Base-by-base conservation (phyloP, 164 flowering plant genomes). In the Vitis amurensis region DNA sequence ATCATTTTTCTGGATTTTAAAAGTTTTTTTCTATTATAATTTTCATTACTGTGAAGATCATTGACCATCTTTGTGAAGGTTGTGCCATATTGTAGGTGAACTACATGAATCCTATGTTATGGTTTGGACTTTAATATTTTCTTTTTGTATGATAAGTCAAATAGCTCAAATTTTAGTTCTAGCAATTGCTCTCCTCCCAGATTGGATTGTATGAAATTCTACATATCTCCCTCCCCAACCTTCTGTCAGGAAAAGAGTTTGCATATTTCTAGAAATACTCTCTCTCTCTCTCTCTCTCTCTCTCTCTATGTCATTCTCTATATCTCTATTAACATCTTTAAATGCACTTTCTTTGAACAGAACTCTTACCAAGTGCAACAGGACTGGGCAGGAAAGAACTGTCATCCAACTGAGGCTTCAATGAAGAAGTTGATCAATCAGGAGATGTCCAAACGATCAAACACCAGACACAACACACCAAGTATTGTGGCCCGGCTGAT, bases 401-500 rank as follows among this genome's bases (percentile, higher is more conserved):
- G 14, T 64, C 79, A 79, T 79, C 78, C 85, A 15, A 59, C 70
- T 59, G 89, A 85, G 71, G 82, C 82, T 71, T 82, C 97, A 61
- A 86, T 89, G 85, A 91, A 93, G 90, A 87, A 83, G 61, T 63
- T 90, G 79, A 89, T 90, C 50, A 82, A 73, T 60, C 86, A 87
- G 61, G 97, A 95, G 70, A 77, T 90, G 50, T 84, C 87, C 9
- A 82, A 87, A 76, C 75, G 74, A 70, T 61, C 82, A 55, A 80
- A 74, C n/a, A 61, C 59, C 58, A 86, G 77, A 74, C 88, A 76
- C 48, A 86, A 83, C 67, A 77, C 81, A 51, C 98, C 96, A 19
- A 88, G 88, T 64, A 83, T 95, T 70, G 93, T 95, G 67, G 99
- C 99, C 29, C 87, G 93, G 61, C 79, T 95, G 58, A 95, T 95